Evolutionary conservation across 129 eudicot species (phyloP).

Genomic region (Helichrysum umbraculigerum): DNA sequence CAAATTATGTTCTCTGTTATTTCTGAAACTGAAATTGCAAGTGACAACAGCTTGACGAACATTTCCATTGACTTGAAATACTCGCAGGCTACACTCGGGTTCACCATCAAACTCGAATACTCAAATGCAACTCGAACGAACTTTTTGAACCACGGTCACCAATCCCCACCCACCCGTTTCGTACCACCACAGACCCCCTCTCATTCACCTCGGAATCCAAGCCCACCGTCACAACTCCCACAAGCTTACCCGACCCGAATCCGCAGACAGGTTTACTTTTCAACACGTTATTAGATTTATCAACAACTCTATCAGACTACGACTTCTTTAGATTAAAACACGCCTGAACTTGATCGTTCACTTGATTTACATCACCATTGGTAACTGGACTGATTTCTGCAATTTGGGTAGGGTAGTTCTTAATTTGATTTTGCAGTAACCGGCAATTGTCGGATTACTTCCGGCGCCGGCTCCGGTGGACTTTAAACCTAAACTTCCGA

Average conservation of each 20-base stretch:
- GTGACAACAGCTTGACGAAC: conserved; percentile 85
- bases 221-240: conserved; percentile 49
- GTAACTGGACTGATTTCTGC: no score
- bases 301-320: conserved; percentile 68
- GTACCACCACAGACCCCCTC: conserved; percentile 37
- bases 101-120: no score
- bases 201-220: conserved; percentile 56
- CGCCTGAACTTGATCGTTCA: no score
- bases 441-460: no score
- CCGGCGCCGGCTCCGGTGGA: no score
- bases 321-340: conserved; percentile 54
- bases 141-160: conserved; percentile 31
- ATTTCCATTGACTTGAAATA: no score
- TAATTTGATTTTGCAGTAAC: no score
- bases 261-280: conserved; percentile 46
- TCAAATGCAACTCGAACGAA: conserved; percentile 44
- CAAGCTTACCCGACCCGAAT: conserved; percentile 52
- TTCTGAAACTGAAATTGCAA: conserved; percentile 77
- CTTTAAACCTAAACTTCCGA: no score
- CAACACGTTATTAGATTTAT: conserved; percentile 23
- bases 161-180: conserved; percentile 67
- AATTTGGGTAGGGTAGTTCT: no score
- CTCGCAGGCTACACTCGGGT: no score
- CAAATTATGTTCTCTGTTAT: conserved; percentile 49
- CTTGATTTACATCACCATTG: no score